Evolutionary conservation across 2,329 filamentous ascomycete species (phyloP).

Genomic region (Penicillium concentricum): DNA sequence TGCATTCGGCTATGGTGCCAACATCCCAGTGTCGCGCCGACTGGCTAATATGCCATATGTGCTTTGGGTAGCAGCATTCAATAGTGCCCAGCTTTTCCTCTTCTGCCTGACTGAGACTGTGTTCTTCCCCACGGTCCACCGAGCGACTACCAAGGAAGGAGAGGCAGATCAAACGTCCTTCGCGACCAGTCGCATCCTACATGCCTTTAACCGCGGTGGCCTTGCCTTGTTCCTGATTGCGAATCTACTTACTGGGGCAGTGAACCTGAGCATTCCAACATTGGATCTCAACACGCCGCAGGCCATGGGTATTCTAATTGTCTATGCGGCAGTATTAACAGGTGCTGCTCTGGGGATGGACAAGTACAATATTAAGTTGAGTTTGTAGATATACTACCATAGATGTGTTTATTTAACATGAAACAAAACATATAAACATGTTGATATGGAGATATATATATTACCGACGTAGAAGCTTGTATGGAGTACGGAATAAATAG

Average conservation of each 20-base stretch:
- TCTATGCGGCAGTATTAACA: conserved; percentile 68
- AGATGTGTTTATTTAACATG: neutral
- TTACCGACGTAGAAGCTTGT: neutral
- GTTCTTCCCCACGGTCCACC: conserved; percentile 73
- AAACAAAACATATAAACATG: neutral
- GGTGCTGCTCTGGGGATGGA: conserved; percentile 56
- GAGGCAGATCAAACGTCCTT: conserved; percentile 65
- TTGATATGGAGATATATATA: neutral
- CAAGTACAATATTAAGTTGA: conserved; percentile 36
- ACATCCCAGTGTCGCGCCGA: conserved; percentile 75
- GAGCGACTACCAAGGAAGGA: conserved; percentile 50
- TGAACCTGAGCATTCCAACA: conserved; percentile 85
- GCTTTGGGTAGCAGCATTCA: conserved; percentile 89
- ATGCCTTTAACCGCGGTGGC: conserved; percentile 85
- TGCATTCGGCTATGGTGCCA: conserved; percentile 63
- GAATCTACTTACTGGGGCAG: conserved; percentile 82
- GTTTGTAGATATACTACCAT: conserved; percentile 18
- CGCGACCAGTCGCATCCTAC: conserved; percentile 77
- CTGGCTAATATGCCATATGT: conserved; percentile 93
- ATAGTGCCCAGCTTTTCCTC: conserved; percentile 74
- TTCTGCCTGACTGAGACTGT: conserved; percentile 76
- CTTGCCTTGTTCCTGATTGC: conserved; percentile 81
- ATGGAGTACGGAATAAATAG: neutral
- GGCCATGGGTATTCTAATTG: conserved; percentile 72
- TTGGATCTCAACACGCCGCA: conserved; percentile 64